A percentile compares a stretch with the other conserved stretches of the same genome.
Evolutionary conservation across 2,329 filamentous ascomycete species (phyloP).

Genomic region (Fusarium luffae): DNA sequence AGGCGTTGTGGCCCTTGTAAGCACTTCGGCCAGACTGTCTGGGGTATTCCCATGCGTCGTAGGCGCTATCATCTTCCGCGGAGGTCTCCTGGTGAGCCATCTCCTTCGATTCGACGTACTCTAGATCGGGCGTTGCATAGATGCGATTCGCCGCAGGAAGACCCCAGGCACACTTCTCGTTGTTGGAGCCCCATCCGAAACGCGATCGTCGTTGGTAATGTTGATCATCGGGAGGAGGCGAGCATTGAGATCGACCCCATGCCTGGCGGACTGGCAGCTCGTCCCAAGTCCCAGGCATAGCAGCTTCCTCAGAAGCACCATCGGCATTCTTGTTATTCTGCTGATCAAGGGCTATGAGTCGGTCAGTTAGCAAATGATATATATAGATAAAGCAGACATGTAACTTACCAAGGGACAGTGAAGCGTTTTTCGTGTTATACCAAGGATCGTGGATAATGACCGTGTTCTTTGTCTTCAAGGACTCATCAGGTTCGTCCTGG

Average conservation of each 20-base stretch:
- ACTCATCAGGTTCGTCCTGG: not conserved
- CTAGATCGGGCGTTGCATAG: not conserved
- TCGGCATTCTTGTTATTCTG: not conserved
- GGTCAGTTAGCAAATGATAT: not conserved
- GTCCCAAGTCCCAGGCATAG: not conserved
- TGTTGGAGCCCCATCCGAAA: too few relatives aligned
- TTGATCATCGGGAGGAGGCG: too few relatives aligned
- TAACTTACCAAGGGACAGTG: not conserved
- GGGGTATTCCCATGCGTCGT: too few relatives aligned
- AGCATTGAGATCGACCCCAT: too few relatives aligned
- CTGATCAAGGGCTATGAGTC: not conserved
- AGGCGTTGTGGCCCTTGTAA: not conserved
- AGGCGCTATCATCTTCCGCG: not conserved
- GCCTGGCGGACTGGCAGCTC: too few relatives aligned
- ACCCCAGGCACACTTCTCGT: too few relatives aligned
- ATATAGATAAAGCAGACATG: not conserved
- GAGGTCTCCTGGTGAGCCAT: not conserved
- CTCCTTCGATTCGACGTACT: not conserved
- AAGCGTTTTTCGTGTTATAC: too few relatives aligned
- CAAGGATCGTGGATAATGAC: not conserved
- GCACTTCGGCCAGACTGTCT: too few relatives aligned
- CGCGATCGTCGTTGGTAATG: too few relatives aligned
- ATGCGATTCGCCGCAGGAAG: too few relatives aligned
- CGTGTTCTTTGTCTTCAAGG: not conserved
- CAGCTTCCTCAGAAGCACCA: not conserved